Evolutionary conservation across 768 basidiomycete genomes (phyloP).

Genomic region (Heimioporus sp.): DNA sequence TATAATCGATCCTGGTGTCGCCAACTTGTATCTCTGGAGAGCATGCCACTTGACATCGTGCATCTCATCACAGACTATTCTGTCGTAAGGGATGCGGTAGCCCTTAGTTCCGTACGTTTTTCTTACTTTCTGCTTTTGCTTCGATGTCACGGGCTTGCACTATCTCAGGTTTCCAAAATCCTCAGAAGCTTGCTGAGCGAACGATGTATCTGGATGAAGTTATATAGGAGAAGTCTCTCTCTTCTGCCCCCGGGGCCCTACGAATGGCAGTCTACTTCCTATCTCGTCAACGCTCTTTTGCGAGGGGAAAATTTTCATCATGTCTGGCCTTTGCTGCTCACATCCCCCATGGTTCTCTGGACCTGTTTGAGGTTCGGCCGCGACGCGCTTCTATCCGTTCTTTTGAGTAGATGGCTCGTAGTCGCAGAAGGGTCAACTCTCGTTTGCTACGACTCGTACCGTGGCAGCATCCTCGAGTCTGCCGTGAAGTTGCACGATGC

Average conservation of each 20-base stretch:
- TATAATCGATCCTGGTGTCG: neutral
- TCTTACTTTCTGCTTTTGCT: neutral
- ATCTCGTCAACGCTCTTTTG: slow-evolving; percentile 4
- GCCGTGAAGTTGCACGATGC: neutral
- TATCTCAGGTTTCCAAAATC: slow-evolving; percentile 1
- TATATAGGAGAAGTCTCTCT: neutral
- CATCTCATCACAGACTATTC: slow-evolving; percentile 1
- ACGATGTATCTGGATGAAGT: slow-evolving; percentile 3
- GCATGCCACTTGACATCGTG: slow-evolving; percentile 2
- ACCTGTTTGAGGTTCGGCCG: neutral
- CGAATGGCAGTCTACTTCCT: slow-evolving; percentile 10
- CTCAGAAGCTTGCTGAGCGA: slow-evolving; percentile 1
- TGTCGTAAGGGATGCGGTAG: neutral
- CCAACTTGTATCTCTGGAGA: neutral
- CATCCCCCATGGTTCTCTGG: neutral
- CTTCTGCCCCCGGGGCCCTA: slow-evolving; percentile 7
- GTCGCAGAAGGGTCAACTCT: slow-evolving; percentile 8
- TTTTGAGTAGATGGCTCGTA: slow-evolving; percentile 8
- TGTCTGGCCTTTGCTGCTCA: slow-evolving; percentile 6
- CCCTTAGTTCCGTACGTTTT: slow-evolving; percentile 3
- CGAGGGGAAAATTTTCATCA: neutral
- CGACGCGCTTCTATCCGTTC: neutral
- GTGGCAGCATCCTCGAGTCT: neutral
- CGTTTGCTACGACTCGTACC: slow-evolving; percentile 10
- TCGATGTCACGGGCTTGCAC: neutral